Conservation (phyloP, 805 yeast genomes). For the Metschnikowia santaceciliae region DNA sequence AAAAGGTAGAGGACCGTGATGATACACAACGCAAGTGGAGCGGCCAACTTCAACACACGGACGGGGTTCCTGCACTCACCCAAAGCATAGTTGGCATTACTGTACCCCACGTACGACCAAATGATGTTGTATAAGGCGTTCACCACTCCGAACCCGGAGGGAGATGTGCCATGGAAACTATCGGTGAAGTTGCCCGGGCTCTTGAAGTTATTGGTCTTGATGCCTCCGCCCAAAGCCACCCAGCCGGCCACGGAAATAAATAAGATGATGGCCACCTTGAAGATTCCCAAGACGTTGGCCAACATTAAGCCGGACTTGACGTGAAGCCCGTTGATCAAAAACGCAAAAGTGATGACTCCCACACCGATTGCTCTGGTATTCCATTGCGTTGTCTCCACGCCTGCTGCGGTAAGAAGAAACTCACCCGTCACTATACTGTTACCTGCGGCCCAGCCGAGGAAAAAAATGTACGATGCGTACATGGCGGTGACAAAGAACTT, state of each 20-base stretch:
- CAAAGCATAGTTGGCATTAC: constrained; percentile 78
- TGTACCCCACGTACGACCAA: constrained; percentile 82
- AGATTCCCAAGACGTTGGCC: constrained; percentile 61
- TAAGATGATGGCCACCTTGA: constrained; percentile 67
- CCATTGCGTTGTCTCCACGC: constrained; percentile 65
- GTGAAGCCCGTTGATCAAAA: constrained; percentile 55
- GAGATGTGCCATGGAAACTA: constrained; percentile 52
- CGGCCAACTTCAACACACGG: constrained; percentile 64
- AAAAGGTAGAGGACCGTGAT: constrained; percentile 68
- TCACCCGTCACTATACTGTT: constrained; percentile 79
- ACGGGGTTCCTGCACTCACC: constrained; percentile 76
- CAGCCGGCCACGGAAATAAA: constrained; percentile 76
- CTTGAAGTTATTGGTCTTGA: constrained; percentile 43
- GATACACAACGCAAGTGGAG: constrained; percentile 63
- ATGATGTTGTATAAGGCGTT: constrained; percentile 77
- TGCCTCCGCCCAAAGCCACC: constrained; percentile 76
- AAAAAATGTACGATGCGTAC: constrained; percentile 66
- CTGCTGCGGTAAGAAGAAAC: constrained; percentile 72
- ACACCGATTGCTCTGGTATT: constrained; percentile 73
- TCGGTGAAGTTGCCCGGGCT: constrained; percentile 57
- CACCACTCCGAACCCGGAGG: constrained; percentile 65
- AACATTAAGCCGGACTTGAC: constrained; percentile 64
- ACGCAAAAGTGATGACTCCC: constrained; percentile 68
- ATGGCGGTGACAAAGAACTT: constrained; percentile 55
- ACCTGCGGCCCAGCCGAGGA: constrained; percentile 84